Conservation (phyloP, 2,329 filamentous ascomycete species). For the Myriosclerotinia curreyana region DNA sequence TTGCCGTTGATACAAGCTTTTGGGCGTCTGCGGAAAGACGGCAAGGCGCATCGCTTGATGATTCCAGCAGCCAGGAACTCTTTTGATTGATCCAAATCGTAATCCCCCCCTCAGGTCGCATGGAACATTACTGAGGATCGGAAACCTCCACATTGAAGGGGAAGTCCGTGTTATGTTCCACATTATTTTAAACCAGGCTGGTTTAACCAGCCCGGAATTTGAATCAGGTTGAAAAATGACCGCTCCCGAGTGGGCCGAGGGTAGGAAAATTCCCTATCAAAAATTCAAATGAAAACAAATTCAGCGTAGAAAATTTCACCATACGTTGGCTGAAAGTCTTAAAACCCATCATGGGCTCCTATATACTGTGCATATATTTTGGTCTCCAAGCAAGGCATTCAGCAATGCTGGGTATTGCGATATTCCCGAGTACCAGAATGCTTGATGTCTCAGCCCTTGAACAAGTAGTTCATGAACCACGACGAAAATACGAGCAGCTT, state of each 20-base stretch:
- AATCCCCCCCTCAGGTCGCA: not conserved
- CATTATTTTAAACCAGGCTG: too few species aligned
- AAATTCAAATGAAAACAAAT: not conserved
- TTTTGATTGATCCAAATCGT: not conserved
- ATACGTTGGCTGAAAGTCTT: not conserved
- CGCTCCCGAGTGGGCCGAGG: not conserved
- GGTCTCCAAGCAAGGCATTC: not conserved
- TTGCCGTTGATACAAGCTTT: slow-evolving; percentile 11
- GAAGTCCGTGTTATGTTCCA: not conserved
- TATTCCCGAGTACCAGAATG: not conserved
- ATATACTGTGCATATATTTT: not conserved
- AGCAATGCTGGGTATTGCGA: not conserved
- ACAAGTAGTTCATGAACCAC: not conserved
- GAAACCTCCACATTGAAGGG: not conserved
- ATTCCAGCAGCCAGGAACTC: not conserved
- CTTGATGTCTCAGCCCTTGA: not conserved
- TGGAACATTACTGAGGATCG: not conserved
- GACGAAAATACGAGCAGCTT: slow-evolving; percentile 12
- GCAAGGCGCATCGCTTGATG: not conserved
- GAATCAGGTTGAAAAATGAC: not conserved
- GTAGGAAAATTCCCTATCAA: not conserved
- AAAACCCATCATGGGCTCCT: not conserved
- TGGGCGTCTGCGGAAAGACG: not conserved
- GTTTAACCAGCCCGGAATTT: not conserved
- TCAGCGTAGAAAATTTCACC: not conserved